Conservation (phyloP, 805 yeast species). For the Candida tallmaniae region DNA sequence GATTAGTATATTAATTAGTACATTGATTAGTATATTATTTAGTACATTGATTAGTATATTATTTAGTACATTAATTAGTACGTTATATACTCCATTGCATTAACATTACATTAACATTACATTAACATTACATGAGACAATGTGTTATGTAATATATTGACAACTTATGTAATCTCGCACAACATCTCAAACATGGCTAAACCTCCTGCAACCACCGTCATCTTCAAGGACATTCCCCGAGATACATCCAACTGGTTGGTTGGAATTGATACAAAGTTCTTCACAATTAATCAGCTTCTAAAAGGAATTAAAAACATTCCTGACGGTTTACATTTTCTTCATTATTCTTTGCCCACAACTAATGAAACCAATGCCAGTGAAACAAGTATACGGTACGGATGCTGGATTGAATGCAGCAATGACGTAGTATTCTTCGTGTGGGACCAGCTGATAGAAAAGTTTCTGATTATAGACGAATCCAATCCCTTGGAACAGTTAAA, state of each 20-base stretch:
- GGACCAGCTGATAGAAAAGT: constrained; percentile 20
- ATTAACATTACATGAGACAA: too few relatives aligned
- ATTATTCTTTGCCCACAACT: constrained; percentile 34
- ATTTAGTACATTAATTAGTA: too few relatives aligned
- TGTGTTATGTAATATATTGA: too few relatives aligned
- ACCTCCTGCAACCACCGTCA: constrained; percentile 22
- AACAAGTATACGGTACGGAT: constrained; percentile 28
- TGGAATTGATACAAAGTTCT: constrained; percentile 50
- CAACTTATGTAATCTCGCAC: too few relatives aligned
- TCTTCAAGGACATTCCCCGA: constrained; percentile 12
- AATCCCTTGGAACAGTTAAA: constrained; percentile 25
- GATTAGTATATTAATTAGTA: too few relatives aligned
- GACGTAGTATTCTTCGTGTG: constrained; percentile 32
- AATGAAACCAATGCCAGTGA: constrained; percentile 1
- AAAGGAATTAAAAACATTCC: constrained; percentile 51
- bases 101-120: too few relatives aligned
- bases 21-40: too few relatives aligned
- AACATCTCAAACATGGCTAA: too few relatives aligned
- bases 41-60: too few relatives aligned
- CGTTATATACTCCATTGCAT: too few relatives aligned
- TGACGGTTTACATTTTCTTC: constrained; percentile 51
- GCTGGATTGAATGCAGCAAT: constrained; percentile 35
- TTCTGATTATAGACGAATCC: constrained; percentile 11
- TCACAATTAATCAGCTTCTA: constrained; percentile 34
- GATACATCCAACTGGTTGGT: constrained; percentile 17